Percentiles rank a stretch among this genome's conserved stretches.
Conservation (phyloP, 768 basidiomycete genomes). For the Serpula lacrymans region DNA sequence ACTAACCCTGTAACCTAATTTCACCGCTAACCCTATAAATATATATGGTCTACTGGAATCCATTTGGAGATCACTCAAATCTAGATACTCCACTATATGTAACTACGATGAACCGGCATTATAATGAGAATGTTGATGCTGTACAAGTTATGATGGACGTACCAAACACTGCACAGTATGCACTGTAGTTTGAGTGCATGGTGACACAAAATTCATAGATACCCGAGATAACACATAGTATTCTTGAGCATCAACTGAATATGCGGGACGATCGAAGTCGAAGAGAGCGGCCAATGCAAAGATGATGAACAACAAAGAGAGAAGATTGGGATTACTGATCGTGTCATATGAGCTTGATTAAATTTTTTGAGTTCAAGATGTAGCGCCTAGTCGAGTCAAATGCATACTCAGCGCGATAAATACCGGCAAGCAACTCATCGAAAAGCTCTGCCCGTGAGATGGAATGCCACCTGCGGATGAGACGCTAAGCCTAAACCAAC, state of each 20-base stretch:
- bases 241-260: constrained; percentile 53
- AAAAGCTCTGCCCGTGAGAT: constrained; percentile 52
- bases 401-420: constrained; percentile 53
- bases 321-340: constrained; percentile 43
- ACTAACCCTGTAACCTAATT: constrained; percentile 59
- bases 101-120: constrained; percentile 21
- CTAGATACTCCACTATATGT: constrained; percentile 47
- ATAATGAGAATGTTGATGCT: constrained; percentile 40
- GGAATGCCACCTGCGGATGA: constrained; percentile 45
- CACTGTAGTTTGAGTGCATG: constrained; percentile 47
- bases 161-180: constrained; percentile 56
- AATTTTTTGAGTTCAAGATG: too few species aligned
- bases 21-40: constrained; percentile 55
- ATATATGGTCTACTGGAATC: constrained; percentile 51
- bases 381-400: not conserved
- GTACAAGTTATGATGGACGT: constrained; percentile 14
- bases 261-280: constrained; percentile 46
- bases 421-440: constrained; percentile 48
- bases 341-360: constrained; percentile 35
- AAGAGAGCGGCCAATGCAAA: constrained; percentile 67
- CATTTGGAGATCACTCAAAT: constrained; percentile 50
- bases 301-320: constrained; percentile 62
- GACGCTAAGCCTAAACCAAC: not conserved
- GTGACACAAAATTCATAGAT: constrained; percentile 46
- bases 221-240: constrained; percentile 60